A percentile compares a stretch with the other conserved stretches of the same genome.
These are phyloP conservation scores for Blumeria hordei DNA, from an alignment of 2,329 filamentous ascomycete genomes.

Conservation along the genomic window DNA sequence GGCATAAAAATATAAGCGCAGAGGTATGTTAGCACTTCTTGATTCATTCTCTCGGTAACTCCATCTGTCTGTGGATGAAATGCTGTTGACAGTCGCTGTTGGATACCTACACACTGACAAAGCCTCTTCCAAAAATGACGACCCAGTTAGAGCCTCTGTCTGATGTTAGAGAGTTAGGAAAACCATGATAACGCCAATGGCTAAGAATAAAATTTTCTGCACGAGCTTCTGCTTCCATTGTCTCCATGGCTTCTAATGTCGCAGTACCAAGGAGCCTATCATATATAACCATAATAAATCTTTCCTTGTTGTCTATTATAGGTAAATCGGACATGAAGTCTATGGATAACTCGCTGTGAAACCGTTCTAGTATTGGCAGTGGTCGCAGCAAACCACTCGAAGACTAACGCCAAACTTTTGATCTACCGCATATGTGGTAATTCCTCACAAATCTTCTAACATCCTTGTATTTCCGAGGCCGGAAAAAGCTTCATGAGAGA, in stretches of 20 bases:
- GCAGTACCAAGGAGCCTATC: background rate
- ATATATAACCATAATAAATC: background rate
- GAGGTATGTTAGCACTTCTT: constrained; percentile 2
- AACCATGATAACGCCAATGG: background rate
- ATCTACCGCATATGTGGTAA: background rate
- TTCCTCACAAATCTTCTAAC: background rate
- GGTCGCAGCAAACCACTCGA: background rate
- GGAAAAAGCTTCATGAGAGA: background rate
- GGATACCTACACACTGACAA: background rate
- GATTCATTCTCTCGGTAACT: background rate
- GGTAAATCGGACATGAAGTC: background rate
- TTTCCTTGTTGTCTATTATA: background rate
- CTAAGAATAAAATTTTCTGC: background rate
- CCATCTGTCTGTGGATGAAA: background rate
- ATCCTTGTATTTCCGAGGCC: background rate
- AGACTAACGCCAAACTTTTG: background rate
- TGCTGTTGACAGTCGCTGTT: background rate
- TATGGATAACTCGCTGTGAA: background rate
- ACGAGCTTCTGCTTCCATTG: background rate
- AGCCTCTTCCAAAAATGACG: background rate
- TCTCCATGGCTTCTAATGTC: background rate
- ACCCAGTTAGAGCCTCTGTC: background rate
- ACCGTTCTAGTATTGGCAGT: background rate
- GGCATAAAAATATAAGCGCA: constrained; percentile 1
- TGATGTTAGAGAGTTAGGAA: background rate